Conservation (phyloP, 768 basidiomycete genomes). For the Amanita subjunquillea region DNA sequence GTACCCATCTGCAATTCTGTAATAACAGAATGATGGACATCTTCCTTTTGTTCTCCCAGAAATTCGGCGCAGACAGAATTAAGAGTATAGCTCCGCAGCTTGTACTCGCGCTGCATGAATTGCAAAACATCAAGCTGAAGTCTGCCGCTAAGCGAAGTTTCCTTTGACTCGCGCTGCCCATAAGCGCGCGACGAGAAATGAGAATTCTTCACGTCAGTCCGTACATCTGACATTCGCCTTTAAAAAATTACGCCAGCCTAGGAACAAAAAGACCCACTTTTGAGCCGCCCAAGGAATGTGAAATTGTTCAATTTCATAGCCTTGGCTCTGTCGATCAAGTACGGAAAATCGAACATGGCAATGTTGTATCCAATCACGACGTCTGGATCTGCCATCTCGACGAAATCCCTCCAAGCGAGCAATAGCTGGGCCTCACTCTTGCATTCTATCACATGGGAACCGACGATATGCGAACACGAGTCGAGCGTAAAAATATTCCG, state of each 20-base stretch:
- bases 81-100: conserved; percentile 91
- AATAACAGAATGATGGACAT: conserved; percentile 97
- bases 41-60: conserved; percentile 97
- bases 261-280: conserved; percentile 32
- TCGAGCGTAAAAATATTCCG: conserved; percentile 96
- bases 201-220: conserved; percentile 79
- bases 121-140: conserved; percentile 93
- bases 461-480: conserved; percentile 89
- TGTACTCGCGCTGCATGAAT: conserved; percentile 98
- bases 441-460: conserved; percentile 90
- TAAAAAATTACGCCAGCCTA: conserved; percentile 1
- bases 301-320: conserved; percentile 65
- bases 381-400: conserved; percentile 87
- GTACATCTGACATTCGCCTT: conserved; percentile 37
- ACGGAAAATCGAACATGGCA: conserved; percentile 91
- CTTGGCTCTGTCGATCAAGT: conserved; percentile 87
- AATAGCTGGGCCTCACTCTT: conserved; percentile 68
- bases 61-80: conserved; percentile 98
- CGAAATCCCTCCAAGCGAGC: conserved; percentile 80
- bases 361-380: conserved; percentile 96
- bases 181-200: conserved; percentile 99
- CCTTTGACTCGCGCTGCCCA: conserved; percentile 94
- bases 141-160: conserved; percentile 82
- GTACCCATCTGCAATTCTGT: conserved; percentile 97
- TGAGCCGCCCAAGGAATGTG: conserved; percentile 65